phyloP scores from a whole-genome alignment of 148 eudicot species.

The Heliosperma pusillum region DNA sequence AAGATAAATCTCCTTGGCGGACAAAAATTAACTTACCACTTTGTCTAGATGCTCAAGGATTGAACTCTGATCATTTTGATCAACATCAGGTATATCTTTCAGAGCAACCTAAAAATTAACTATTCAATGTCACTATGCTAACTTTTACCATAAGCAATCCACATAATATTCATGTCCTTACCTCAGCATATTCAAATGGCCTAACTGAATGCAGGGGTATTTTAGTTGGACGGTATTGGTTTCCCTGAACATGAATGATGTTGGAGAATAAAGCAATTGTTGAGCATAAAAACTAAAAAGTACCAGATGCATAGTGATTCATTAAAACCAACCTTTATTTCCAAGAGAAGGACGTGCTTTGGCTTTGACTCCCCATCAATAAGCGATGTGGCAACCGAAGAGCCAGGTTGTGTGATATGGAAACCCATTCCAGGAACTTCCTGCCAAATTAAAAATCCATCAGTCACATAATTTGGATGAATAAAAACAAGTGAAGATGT shows the following conservation, averaged over 20 bases:
- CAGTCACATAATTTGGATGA: constrained; percentile 11
- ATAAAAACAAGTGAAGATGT: not conserved
- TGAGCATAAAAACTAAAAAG: not conserved
- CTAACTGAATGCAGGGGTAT: constrained; percentile 91
- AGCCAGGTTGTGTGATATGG: constrained; percentile 98
- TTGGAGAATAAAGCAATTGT: not conserved
- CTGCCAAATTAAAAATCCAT: constrained; percentile 32
- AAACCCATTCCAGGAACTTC: constrained; percentile 99
- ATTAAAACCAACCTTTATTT: constrained; percentile 66
- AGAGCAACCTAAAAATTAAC: constrained; percentile 58
- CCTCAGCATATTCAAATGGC: constrained; percentile 96
- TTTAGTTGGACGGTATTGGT: constrained; percentile 97
- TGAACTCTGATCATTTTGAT: constrained; percentile 87
- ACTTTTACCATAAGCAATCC: constrained; percentile 13
- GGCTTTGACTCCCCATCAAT: constrained; percentile 97
- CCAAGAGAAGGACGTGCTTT: constrained; percentile 91
- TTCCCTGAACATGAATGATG: constrained; percentile 55
- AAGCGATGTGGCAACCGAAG: constrained; percentile 96
- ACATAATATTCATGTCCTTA: constrained; percentile 25
- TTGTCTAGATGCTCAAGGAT: constrained; percentile 89
- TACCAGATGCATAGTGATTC: constrained; percentile 5
- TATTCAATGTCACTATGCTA: constrained; percentile 5
- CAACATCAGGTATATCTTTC: constrained; percentile 79
- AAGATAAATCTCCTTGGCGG: constrained; percentile 4
- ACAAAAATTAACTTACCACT: constrained; percentile 49